Percentiles rank a stretch among this genome's conserved stretches.
These are phyloP conservation scores for Diacronema lutheri DNA, from an alignment of 78 protist species.

Conservation along the genomic window DNA sequence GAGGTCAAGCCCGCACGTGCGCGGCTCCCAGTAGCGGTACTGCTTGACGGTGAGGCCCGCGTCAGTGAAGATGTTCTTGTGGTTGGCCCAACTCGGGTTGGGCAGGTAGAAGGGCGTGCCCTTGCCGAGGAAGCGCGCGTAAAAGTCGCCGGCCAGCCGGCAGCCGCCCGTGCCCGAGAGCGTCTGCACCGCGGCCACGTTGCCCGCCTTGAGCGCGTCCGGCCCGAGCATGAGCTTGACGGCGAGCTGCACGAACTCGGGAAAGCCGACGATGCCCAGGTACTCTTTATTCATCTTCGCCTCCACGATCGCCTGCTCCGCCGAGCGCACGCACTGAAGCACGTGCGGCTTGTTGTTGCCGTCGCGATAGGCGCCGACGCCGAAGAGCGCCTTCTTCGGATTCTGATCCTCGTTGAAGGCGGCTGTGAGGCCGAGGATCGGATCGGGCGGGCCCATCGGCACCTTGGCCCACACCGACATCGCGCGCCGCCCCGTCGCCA, in stretches of 20 bases:
- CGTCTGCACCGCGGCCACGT: background rate
- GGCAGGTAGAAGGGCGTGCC: background rate
- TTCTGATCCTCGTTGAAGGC: slow-evolving; percentile 47
- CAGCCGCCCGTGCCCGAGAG: slow-evolving; percentile 28
- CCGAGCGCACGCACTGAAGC: background rate
- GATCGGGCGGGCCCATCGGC: slow-evolving; percentile 48
- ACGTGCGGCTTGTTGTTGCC: slow-evolving; percentile 87
- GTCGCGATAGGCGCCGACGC: slow-evolving; percentile 89
- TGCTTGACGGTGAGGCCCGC: background rate
- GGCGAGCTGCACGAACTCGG: slow-evolving; percentile 60
- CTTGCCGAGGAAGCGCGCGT: slow-evolving; percentile 32
- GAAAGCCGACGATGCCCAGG: slow-evolving; percentile 80
- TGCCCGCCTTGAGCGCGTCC: slow-evolving; percentile 7
- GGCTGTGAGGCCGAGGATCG: slow-evolving; percentile 53
- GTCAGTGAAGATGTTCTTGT: slow-evolving; percentile 15
- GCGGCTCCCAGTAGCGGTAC: slow-evolving; percentile 73
- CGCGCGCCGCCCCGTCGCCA: no score
- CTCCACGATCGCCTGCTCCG: background rate
- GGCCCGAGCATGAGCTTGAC: slow-evolving; percentile 62
- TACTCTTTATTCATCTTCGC: slow-evolving; percentile 76
- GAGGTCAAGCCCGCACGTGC: slow-evolving; percentile 71
- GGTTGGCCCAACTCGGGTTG: slow-evolving; percentile 96
- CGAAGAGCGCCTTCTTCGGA: slow-evolving; percentile 59
- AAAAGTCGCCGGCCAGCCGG: slow-evolving; percentile 74
- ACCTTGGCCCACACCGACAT: background rate